phyloP scores from a whole-genome alignment of 1,284 basidiomycete species.

The Puccinia triticina region DNA sequence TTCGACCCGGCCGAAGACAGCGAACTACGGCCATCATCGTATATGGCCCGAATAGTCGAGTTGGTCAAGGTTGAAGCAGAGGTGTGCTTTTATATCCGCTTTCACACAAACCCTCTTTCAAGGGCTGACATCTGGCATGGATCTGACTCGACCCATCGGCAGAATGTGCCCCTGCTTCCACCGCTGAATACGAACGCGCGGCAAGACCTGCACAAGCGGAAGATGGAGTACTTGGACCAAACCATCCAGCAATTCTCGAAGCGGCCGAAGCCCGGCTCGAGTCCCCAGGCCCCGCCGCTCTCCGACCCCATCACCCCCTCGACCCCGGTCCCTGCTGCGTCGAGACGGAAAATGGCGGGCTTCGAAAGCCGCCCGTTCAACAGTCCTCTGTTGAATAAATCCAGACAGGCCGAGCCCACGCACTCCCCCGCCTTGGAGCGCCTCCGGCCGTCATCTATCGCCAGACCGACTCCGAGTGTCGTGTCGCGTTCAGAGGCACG shows the following conservation, averaged over 20 bases:
- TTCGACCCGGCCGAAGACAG: constrained; percentile 46
- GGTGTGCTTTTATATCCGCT: background rate
- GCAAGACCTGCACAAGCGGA: constrained; percentile 38
- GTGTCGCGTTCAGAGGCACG: background rate
- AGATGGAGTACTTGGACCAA: constrained; percentile 47
- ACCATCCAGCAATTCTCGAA: constrained; percentile 31
- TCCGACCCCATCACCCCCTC: constrained; percentile 1
- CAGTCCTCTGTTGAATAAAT: constrained; percentile 31
- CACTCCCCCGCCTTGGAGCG: background rate
- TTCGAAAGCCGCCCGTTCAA: constrained; percentile 28
- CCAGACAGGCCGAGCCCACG: background rate
- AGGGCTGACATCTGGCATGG: background rate
- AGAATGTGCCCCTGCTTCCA: constrained; percentile 24
- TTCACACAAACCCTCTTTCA: background rate
- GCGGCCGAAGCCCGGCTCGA: constrained; percentile 12
- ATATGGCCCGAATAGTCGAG: constrained; percentile 23
- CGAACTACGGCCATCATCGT: constrained; percentile 15
- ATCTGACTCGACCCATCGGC: background rate
- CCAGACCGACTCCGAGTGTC: background rate
- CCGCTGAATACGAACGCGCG: constrained; percentile 21
- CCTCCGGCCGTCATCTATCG: background rate
- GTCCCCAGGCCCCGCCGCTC: background rate
- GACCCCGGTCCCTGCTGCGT: constrained; percentile 14
- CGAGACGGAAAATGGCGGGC: constrained; percentile 3
- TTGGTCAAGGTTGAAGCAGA: constrained; percentile 27